Conservation (phyloP, 768 basidiomycete species). For the Leccinellum rugosiceps region DNA sequence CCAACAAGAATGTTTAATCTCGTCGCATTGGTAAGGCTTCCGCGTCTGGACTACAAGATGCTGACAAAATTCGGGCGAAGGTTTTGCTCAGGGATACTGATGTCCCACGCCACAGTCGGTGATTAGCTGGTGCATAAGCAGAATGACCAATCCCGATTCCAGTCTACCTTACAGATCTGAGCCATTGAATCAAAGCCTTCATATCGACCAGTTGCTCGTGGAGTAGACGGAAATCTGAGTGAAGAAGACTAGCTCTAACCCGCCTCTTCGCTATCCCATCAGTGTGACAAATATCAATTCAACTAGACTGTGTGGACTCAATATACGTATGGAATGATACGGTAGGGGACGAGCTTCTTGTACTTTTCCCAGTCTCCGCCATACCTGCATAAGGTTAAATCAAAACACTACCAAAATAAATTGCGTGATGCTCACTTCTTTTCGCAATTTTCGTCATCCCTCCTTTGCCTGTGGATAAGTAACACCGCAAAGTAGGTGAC, state of each 20-base stretch:
- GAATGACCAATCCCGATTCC: neutral
- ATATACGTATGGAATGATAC: conserved; percentile 84
- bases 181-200: too few species aligned
- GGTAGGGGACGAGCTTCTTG: conserved; percentile 78
- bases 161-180: too few species aligned
- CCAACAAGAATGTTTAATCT: neutral
- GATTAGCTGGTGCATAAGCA: neutral
- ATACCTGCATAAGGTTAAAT: conserved; percentile 51
- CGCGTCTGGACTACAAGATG: too few species aligned
- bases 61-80: neutral
- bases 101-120: neutral
- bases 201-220: neutral
- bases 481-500: conserved; percentile 84
- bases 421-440: conserved; percentile 63
- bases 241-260: neutral
- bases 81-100: neutral
- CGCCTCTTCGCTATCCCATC: neutral
- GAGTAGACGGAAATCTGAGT: neutral
- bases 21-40: too few species aligned
- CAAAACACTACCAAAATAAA: neutral
- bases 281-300: neutral
- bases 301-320: conserved; percentile 25
- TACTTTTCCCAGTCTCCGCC: conserved; percentile 94
- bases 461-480: conserved; percentile 82
- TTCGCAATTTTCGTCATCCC: conserved; percentile 90